Base-by-base conservation (phyloP, 2,329 filamentous ascomycete genomes). In the Sporothrix brunneoviolacea region DNA sequence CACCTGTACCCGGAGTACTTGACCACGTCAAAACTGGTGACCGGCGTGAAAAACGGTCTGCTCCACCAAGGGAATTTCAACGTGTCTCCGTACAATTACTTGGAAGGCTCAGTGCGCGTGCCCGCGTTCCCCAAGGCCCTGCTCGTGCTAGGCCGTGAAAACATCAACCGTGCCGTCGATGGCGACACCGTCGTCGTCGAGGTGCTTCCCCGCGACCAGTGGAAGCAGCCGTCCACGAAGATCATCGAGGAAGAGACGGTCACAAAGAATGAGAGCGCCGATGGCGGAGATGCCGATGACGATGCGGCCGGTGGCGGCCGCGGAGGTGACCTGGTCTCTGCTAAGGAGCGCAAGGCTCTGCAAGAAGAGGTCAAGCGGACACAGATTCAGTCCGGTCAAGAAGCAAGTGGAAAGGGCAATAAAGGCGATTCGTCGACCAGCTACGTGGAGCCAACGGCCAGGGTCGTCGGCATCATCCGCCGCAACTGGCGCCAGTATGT, bases 401-500 rank as follows among this genome's bases (percentile, higher is more conserved):
- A 84, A 39, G 81, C 81, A 44, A n/a, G 22, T 27, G 36, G 24
- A 4, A 84, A 96, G 57, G 86, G 83, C 0, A 91, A 96, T 59
- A 86, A 83, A 48, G 84, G 85, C 62, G 86, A 84, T 1, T n/a
- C 50, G 10, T 35, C 50, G 24, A 5, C 6, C 24, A 5, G 4
- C n/a, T 36, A 82, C 44, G 82, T 88, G 3, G 90, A 96, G 60
- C 93, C 93, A 7, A 97, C 93, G 7, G 93, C 91, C 22, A 88
- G 80, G 64, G 87, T 98, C 12, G 89, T 97, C 7, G 93, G 93
- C 42, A 77, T 97, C 21, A 81, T 95, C 64, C 96, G 95, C 70
- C 82, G 93, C 47, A 97, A 97, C 66, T 98, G 93, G 93, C 80
- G 93, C 54, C 94, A 97, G 67, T 97, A 96, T 60, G 93, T 98